These are phyloP conservation scores for Leccinum huronense DNA, from an alignment of 1,284 basidiomycete genomes.

Conservation along the genomic window DNA sequence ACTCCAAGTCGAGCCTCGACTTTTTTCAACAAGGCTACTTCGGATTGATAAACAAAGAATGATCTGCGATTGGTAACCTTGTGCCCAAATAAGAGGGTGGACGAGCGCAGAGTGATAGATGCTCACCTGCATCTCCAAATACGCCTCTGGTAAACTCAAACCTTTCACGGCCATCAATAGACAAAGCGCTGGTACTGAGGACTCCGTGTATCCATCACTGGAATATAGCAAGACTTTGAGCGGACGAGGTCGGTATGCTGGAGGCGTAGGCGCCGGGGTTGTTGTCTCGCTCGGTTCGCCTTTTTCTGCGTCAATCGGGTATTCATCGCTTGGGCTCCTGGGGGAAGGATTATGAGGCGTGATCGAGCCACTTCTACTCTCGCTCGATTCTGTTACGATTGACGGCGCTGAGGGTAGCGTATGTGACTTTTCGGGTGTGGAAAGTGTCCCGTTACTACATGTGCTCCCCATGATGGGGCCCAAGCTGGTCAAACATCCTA, in stretches of 20 bases:
- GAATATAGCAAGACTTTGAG: conserved; percentile 72
- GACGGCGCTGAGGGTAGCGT: neutral
- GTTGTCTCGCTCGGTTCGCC: conserved; percentile 6
- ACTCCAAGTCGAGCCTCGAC: conserved; percentile 60
- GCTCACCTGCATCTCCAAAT: conserved; percentile 70
- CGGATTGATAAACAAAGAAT: conserved; percentile 91
- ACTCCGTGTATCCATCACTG: conserved; percentile 89
- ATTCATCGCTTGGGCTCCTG: neutral
- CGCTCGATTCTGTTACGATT: neutral
- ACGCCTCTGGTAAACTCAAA: conserved; percentile 81
- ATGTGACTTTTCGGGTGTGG: neutral
- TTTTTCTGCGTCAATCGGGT: neutral
- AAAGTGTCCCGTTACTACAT: neutral
- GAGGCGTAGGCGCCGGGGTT: conserved; percentile 1
- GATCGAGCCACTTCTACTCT: conserved; percentile 1
- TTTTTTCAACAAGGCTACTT: conserved; percentile 72
- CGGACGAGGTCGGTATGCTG: conserved; percentile 46
- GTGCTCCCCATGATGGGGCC: neutral
- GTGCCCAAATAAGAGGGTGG: neutral
- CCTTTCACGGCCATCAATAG: conserved; percentile 83
- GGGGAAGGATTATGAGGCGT: neutral
- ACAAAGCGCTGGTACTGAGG: conserved; percentile 82
- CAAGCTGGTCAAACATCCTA: conserved; percentile 2
- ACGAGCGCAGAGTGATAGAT: neutral
- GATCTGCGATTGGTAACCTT: conserved; percentile 66